Base-by-base conservation (phyloP, 2,329 filamentous ascomycete species). In the Botrytis byssoidea region DNA sequence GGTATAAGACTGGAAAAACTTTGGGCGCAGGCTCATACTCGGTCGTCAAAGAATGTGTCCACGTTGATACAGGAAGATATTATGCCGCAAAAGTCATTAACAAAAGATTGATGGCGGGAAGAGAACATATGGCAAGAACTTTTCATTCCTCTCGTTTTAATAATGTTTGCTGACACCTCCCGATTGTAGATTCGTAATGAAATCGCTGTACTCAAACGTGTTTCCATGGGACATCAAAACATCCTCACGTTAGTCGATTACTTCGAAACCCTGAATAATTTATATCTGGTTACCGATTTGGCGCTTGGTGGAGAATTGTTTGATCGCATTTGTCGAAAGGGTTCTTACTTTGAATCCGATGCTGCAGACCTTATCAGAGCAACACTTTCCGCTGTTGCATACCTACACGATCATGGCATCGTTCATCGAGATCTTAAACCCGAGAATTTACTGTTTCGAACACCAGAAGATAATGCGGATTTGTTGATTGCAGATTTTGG, bases 1-100 rank as follows among this genome's bases (percentile, higher is more conserved):
- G 95, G 78, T 99, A 99, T 88, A 99, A 98, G 86, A 97, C 97
- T 10, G 96, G 96, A 77, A 99, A 99, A 88, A 98, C 96, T 37
- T 86, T 99, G 73, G 96, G 96, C 76, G 95, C 96, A 48, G 96
- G 96, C 77, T 98, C 95, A 73, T 99, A 99, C 85, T 98, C 95
- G 55, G 96, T 98, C 68, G 96, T 99, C 76, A 98, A 98, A 83
- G 96, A 99, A 85, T 99, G 96, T 82, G 95, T 98, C 42, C 96
- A 99, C 83, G 98, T 98, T 80, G 95, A 98, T 79, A 98, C 96
- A 0, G 95, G 95, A 64, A 91, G 95, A 77, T 98, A 98, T 84
- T 99, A 98, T 90, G 96, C 96, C 42, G 95, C 96, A 75, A 99
- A 99, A 83, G 96, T 99, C 76, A 99, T 99, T 84, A 99, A 99